Base-by-base conservation (phyloP, 108 stramenopile species). In the Asterionellopsis glacialis region DNA sequence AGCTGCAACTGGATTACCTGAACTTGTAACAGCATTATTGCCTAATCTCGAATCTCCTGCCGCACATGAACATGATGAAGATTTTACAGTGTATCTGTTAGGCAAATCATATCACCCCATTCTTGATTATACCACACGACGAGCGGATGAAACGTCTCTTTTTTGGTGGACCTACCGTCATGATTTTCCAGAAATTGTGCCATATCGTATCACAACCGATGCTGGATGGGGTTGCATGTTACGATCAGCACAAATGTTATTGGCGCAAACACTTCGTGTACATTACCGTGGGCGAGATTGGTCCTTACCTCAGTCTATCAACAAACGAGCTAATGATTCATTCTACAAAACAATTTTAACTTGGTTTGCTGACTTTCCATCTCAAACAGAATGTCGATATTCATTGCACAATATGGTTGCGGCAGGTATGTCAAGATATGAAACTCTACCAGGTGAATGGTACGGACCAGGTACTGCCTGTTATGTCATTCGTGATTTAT, bases 221-320 rank as follows among this genome's bases (percentile, higher is more conserved):
- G 91, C 95, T 27, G 98, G 98, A 21, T 99, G 97, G 97, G 98
- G 98, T 13, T 99, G 98, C 71, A 99, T 99, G 98, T 74, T 98
- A 33, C 90, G 98, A 40, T 79, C 83, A 38, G 96, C 98, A 0
- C 97, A 98, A 65, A 99, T 99, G 98, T 69, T 99, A 65, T 64
- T 99, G 60, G 85, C 74, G 9, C 87, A 96, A 49, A 83, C 84
- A 0, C 63, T 96, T 22, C 54, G 89, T 55, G 51, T 90, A 26
- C 87, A 94, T 64, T 91, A 70, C 69, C 73, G 78, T 49, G 68
- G 64, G 9, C 51, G 81, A 45, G 58, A 79, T 49, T 85, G 84
- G 84, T 68, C 33, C 53, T 71, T 77, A 18, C 74, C 76, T 11
- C 49, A 38, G 11, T 61, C 61, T 16, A 52, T 67, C 6, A 28